Conservation (phyloP, 495 filamentous ascomycete genomes). For the Podospora bellae-mahoneyi region DNA sequence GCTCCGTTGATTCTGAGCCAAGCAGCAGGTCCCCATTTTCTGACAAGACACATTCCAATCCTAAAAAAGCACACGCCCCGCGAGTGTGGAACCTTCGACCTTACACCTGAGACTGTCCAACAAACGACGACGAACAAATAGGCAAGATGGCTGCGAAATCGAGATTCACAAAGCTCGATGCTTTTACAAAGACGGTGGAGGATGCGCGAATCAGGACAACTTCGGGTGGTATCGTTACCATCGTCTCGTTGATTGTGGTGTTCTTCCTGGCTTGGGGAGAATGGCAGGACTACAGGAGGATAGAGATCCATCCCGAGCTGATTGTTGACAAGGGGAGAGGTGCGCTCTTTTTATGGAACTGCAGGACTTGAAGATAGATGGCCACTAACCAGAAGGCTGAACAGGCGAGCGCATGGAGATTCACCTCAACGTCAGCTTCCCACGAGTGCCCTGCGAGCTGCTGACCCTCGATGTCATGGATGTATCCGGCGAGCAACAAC, state of each 20-base stretch:
- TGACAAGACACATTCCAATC: background rate
- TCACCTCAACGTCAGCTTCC: slow-evolving; percentile 96
- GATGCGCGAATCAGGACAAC: slow-evolving; percentile 98
- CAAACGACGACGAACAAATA: slow-evolving; percentile 11
- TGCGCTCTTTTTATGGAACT: slow-evolving; percentile 32
- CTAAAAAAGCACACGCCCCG: slow-evolving; percentile 3
- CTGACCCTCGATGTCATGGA: slow-evolving; percentile 98
- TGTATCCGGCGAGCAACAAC: slow-evolving; percentile 92
- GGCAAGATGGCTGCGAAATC: slow-evolving; percentile 62
- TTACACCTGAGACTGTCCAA: slow-evolving; percentile 3
- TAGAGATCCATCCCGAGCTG: slow-evolving; percentile 85
- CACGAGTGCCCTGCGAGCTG: slow-evolving; percentile 88
- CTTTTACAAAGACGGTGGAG: slow-evolving; percentile 98
- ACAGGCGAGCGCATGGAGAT: slow-evolving; percentile 97
- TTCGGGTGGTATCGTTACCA: slow-evolving; percentile 90
- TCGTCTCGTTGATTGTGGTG: slow-evolving; percentile 80
- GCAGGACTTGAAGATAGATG: background rate
- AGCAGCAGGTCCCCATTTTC: background rate
- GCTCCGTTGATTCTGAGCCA: slow-evolving; percentile 10
- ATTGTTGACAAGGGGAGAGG: slow-evolving; percentile 96
- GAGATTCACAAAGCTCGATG: slow-evolving; percentile 92
- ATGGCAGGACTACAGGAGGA: slow-evolving; percentile 87
- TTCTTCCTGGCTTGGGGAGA: slow-evolving; percentile 89
- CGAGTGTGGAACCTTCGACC: slow-evolving; percentile 11
- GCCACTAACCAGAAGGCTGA: slow-evolving; percentile 13